Evolutionary conservation across 768 basidiomycete genomes (phyloP).

Genomic region (Cytidiella melzeri): DNA sequence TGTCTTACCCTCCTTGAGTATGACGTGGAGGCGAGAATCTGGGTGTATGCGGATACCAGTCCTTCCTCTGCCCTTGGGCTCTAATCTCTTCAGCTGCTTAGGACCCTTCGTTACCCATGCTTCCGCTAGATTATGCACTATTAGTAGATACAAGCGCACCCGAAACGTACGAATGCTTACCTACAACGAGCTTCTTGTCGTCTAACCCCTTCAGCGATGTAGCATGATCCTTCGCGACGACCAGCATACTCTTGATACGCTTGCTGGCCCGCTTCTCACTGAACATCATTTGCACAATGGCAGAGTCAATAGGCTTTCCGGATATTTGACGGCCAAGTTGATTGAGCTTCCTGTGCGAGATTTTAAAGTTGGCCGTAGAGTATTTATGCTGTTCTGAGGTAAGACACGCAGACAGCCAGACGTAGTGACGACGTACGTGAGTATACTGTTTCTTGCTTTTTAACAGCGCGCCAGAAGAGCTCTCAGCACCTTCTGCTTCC

Average conservation of each 20-base stretch:
- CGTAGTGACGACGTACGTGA: slow-evolving; percentile 17
- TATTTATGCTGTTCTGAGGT: slow-evolving; percentile 69
- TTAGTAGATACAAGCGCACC: neutral
- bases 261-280: slow-evolving; percentile 86
- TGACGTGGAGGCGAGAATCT: slow-evolving; percentile 66
- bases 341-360: slow-evolving; percentile 90
- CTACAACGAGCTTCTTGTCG: slow-evolving; percentile 67
- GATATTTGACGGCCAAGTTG: slow-evolving; percentile 82
- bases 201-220: slow-evolving; percentile 60
- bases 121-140: slow-evolving; percentile 52
- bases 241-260: slow-evolving; percentile 85
- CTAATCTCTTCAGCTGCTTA: slow-evolving; percentile 55
- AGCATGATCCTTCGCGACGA: slow-evolving; percentile 83
- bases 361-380: slow-evolving; percentile 89
- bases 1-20: slow-evolving; percentile 79
- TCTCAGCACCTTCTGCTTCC: slow-evolving; percentile 9
- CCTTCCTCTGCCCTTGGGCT: slow-evolving; percentile 80
- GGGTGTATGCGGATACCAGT: slow-evolving; percentile 73
- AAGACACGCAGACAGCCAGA: neutral
- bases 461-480: neutral
- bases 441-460: slow-evolving; percentile 18
- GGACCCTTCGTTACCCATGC: slow-evolving; percentile 91
- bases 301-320: slow-evolving; percentile 88
- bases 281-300: slow-evolving; percentile 96
- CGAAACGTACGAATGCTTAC: slow-evolving; percentile 41